Evolutionary conservation across 164 flowering plant species (phyloP), one percentile per base, ranked within the genome.

Genomic region (Vitis labrusca): DNA sequence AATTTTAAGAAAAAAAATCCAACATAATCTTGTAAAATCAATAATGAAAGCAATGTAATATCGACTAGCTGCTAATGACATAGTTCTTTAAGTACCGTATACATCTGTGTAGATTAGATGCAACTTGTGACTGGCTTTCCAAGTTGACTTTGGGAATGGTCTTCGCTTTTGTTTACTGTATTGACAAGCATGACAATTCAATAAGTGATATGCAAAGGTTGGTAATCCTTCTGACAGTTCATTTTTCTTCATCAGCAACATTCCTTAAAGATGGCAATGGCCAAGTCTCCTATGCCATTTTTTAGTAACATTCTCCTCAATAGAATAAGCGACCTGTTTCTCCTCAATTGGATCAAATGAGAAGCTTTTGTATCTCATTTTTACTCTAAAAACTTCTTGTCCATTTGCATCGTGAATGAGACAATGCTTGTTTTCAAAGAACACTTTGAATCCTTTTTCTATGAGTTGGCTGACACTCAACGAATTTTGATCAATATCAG

Each of bases 81-180:
- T 65, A 2, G 64, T 64, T 58, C 61, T 57, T 59, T 57, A 30
- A 50, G 77, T 73, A 5, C 70, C 65, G 1, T 4, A 29, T 2
- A 74, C 27, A 54, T 65, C 73, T 0, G 62, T 50, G 32, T 74
- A 70, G 14, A 69, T 27, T 5, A 69, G 48, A 10, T 74, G 65
- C n/a, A 69, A 13, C 62, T 65, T 74, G 5, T 52, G 19, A 2
- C 65, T 11, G 2, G 66, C 73, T 59, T 70, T 74, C 65, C 73
- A 69, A 3, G 65, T 30, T 64, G 54, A 5, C 9, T 64, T 47
- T 1, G 73, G 73, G 52, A 69, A 74, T 13, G 70, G 58, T 32
- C 2, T 27, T n/a, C 66, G 23, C 1, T 44, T 49, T 64, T 69
- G 64, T n/a, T 74, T 69, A 0, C 61, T 23, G 23, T 50, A 57